These are phyloP conservation scores for Reutealis trisperma DNA, from an alignment of 345 rosid genomes.

Conservation along the genomic window DNA sequence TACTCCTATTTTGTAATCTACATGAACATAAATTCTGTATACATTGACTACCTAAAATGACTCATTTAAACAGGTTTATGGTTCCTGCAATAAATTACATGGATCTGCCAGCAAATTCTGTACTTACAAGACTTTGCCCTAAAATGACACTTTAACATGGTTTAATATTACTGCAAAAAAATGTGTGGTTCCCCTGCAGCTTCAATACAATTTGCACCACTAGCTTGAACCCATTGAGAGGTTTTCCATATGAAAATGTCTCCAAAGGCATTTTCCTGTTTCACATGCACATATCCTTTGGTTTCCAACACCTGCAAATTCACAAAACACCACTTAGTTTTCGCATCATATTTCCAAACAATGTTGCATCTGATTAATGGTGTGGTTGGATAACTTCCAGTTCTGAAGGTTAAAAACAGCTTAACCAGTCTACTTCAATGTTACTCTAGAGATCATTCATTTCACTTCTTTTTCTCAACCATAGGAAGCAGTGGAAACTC, in stretches of 20 bases:
- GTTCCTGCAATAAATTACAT: background rate
- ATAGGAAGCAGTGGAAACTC: background rate
- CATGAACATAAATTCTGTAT: background rate
- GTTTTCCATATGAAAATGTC: constrained; percentile 52
- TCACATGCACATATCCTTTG: constrained; percentile 56
- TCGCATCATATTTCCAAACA: background rate
- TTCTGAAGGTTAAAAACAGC: background rate
- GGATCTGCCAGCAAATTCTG: background rate
- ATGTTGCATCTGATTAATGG: background rate
- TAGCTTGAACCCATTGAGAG: constrained; percentile 19
- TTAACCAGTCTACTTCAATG: background rate
- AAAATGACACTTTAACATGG: background rate
- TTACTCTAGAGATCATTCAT: background rate
- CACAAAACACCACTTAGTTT: background rate
- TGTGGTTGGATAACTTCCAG: background rate
- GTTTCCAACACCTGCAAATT: constrained; percentile 66
- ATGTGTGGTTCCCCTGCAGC: background rate
- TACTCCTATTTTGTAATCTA: background rate
- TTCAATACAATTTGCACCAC: background rate
- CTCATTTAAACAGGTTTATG: background rate
- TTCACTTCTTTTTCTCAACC: background rate
- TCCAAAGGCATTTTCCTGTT: constrained; percentile 56
- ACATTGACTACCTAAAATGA: background rate
- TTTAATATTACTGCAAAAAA: background rate
- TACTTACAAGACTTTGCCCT: background rate